These are phyloP conservation scores for Chrysanthemum lavandulifolium DNA, from an alignment of 129 eudicot species.

Conservation along the genomic window DNA sequence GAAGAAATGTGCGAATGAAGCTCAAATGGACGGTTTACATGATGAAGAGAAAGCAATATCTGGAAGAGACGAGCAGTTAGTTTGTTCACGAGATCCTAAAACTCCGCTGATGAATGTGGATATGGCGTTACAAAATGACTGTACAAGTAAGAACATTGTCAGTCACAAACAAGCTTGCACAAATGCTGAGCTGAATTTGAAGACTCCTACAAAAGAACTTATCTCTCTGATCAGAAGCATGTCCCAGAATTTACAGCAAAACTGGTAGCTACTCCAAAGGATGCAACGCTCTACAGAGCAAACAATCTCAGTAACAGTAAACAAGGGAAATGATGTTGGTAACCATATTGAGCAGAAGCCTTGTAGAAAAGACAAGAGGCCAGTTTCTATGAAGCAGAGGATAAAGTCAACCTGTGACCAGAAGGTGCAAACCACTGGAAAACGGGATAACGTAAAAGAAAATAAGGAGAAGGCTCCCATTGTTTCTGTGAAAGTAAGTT, in stretches of 20 bases:
- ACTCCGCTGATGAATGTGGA: constrained; percentile 19
- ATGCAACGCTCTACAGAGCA: constrained; percentile 25
- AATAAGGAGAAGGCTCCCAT: constrained; percentile 33
- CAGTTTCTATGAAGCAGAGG: constrained; percentile 39
- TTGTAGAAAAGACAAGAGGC: constrained; percentile 37
- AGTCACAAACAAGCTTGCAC: constrained; percentile 13
- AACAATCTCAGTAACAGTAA: constrained; percentile 21
- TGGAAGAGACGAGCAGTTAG: constrained; percentile 32
- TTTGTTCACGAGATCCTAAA: constrained; percentile 23
- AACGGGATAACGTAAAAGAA: constrained; percentile 37
- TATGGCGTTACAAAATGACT: constrained; percentile 23
- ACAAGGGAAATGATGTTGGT: constrained; percentile 26
- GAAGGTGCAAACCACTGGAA: constrained; percentile 26
- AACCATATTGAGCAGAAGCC: constrained; percentile 31
- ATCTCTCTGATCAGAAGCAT: constrained; percentile 36
- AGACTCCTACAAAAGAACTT: constrained; percentile 21
- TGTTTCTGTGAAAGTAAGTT: constrained; percentile 43
- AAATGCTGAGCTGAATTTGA: constrained; percentile 16
- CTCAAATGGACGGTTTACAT: constrained; percentile 22
- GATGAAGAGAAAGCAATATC: constrained; percentile 23
- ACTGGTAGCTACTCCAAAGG: constrained; percentile 24
- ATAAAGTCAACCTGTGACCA: constrained; percentile 30
- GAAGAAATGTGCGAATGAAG: constrained; percentile 22
- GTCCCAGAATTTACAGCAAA: constrained; percentile 23
- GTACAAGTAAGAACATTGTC: constrained; percentile 10